phyloP scores from a whole-genome alignment of 73 alveolate genomes.

The Symbiodinium natans region DNA sequence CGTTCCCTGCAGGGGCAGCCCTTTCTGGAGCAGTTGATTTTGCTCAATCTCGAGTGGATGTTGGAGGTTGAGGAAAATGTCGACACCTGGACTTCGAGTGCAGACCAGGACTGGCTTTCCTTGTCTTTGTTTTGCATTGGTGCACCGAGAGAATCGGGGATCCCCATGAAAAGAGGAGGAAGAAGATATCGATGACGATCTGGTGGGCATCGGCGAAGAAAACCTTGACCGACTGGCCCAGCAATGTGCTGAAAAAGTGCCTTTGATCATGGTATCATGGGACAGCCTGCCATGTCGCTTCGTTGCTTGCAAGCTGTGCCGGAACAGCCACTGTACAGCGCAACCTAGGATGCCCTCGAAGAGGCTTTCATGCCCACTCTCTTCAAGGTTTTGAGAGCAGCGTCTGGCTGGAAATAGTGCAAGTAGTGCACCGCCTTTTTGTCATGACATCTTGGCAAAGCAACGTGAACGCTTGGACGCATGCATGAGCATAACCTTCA shows the following conservation, averaged over 20 bases:
- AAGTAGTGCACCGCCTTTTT: too few relatives aligned
- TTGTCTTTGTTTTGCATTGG: background rate
- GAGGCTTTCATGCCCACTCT: conserved; percentile 83
- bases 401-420: background rate
- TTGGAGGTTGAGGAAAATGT: conserved; percentile 65
- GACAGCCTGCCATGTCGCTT: too few relatives aligned
- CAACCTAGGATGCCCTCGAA: conserved; percentile 38
- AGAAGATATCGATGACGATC: conserved; percentile 64
- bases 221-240: conserved; percentile 76
- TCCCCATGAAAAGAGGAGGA: background rate
- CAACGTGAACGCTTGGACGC: too few relatives aligned
- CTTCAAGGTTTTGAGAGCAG: conserved; percentile 37
- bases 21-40: conserved; percentile 63
- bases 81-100: conserved; percentile 52
- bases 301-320: too few relatives aligned
- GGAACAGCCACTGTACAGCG: too few relatives aligned
- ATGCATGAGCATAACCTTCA: too few relatives aligned
- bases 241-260: conserved; percentile 74
- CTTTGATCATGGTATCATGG: background rate
- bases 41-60: conserved; percentile 81
- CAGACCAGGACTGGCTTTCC: conserved; percentile 46
- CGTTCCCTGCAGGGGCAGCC: conserved; percentile 83
- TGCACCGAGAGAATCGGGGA: background rate
- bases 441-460: too few relatives aligned
- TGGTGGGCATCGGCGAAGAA: conserved; percentile 84